phyloP scores from a whole-genome alignment of 192 early-diverging fungal species.

The Coemansia umbellata region DNA sequence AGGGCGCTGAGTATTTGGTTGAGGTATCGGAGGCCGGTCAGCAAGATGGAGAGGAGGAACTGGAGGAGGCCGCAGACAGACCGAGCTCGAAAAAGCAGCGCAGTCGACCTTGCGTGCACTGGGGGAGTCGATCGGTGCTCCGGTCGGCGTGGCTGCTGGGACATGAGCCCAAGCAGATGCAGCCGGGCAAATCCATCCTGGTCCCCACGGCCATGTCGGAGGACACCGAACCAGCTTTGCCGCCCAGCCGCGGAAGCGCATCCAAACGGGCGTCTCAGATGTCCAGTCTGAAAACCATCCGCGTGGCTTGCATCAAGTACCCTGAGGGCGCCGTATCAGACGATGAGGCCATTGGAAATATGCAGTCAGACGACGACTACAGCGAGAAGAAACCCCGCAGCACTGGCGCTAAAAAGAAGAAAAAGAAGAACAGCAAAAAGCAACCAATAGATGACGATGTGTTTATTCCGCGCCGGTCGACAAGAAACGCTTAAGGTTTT shows the following conservation, averaged over 20 bases:
- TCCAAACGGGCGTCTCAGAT: background rate
- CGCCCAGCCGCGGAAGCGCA: background rate
- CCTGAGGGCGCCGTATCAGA: constrained; percentile 8
- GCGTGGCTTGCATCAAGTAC: constrained; percentile 33
- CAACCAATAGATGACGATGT: background rate
- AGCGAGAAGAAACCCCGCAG: background rate
- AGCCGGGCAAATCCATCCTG: constrained; percentile 3
- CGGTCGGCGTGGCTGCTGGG: constrained; percentile 13
- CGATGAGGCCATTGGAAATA: background rate
- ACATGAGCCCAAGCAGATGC: background rate
- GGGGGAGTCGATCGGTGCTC: constrained; percentile 24
- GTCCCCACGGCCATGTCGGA: background rate
- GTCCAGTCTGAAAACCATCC: constrained; percentile 9
- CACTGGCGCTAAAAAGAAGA: background rate
- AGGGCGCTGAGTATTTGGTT: background rate
- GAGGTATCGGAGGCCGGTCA: no score
- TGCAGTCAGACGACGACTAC: background rate
- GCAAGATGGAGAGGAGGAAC: no score
- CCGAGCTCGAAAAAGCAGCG: constrained; percentile 16
- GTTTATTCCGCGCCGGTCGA: constrained; percentile 10
- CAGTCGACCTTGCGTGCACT: constrained; percentile 14
- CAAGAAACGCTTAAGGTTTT: background rate
- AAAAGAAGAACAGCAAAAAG: background rate
- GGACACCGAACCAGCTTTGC: background rate
- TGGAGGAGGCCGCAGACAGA: background rate